Conservation (phyloP, 108 stramenopile species). For the Fragilaria crotonensis region DNA sequence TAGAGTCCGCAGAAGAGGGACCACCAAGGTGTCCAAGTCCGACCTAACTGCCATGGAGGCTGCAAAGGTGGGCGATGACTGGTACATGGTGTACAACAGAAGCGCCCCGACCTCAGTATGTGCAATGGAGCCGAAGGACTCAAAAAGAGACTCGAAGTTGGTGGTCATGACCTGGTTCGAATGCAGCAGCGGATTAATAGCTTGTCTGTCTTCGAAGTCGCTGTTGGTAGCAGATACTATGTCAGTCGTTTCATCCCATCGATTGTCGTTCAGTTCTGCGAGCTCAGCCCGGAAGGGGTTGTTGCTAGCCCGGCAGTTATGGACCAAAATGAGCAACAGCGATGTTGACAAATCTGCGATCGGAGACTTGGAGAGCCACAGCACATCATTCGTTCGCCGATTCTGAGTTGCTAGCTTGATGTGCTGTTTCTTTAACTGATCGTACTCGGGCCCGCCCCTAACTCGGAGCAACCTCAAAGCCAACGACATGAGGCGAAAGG, state of each 20-base stretch:
- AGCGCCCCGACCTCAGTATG: constrained; percentile 71
- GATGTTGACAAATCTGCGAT: constrained; percentile 53
- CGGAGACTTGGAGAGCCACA: constrained; percentile 65
- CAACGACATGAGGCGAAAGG: constrained; percentile 57
- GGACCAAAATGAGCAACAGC: constrained; percentile 47
- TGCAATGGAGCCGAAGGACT: constrained; percentile 44
- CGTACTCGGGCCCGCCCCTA: neutral
- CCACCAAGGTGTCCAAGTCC: constrained; percentile 63
- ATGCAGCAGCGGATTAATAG: constrained; percentile 3
- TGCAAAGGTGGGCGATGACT: constrained; percentile 64
- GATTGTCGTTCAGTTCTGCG: constrained; percentile 48
- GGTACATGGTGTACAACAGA: constrained; percentile 60
- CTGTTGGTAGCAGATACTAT: neutral
- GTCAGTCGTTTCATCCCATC: constrained; percentile 40
- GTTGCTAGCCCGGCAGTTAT: constrained; percentile 42
- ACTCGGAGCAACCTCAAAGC: constrained; percentile 37
- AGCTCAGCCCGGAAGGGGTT: constrained; percentile 60
- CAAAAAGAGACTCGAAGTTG: constrained; percentile 72
- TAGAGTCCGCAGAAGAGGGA: constrained; percentile 59
- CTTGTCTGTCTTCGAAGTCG: neutral
- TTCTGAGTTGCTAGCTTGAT: constrained; percentile 4
- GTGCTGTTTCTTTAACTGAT: neutral
- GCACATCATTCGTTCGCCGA: constrained; percentile 54
- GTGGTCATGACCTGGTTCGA: constrained; percentile 21
- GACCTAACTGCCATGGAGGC: constrained; percentile 50